Evolutionary conservation across 1,284 basidiomycete species (phyloP), one percentile per base, ranked within the genome.

Genomic region (Pyrrhoderma noxium): DNA sequence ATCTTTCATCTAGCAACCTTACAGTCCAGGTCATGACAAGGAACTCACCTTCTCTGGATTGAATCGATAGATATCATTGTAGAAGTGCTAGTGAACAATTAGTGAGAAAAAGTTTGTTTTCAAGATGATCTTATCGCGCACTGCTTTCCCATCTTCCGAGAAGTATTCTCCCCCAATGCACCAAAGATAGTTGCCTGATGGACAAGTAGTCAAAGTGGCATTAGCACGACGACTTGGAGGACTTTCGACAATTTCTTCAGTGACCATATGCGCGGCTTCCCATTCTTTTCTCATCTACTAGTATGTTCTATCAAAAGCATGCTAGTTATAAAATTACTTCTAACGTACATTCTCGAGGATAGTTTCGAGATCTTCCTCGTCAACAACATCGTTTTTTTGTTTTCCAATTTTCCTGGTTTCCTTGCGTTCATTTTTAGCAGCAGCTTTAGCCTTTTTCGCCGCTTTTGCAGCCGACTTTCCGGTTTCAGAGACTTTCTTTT

Each of bases 131-230:
- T n/a, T n/a, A n/a, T n/a, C n/a, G 72, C 80, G 41, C 56, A 87
- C 84, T 8, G 88, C 88, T 61, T 81, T 85, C 8, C 79, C 79
- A 53, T 93, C 90, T 45, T 92, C 87, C 53, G 79, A 80, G 62
- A 90, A 93, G 64, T 82, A 91, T 63, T 93, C 89, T 3, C 89
- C 85, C 0, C 85, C 85, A 37, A 91, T 82, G 56, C 77, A 85
- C 85, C 88, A 91, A 0, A 92, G 68, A 63, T 90, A 76, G 57
- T 83, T 85, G 40, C 85, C 86, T 54, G 73, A 80, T 0, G 89
- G 89, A 64, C 85, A 91, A 0, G 88, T 69, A 0, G 85, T 85
- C 18, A 93, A 67, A 0, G 88, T 86, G 0, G 89, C 89, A 59
- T 89, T 92, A 0, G 88, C 89, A 42, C 90, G 74, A 46, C 86